Base-by-base conservation (phyloP, 495 filamentous ascomycete genomes). In the Pyrenula aspistea region DNA sequence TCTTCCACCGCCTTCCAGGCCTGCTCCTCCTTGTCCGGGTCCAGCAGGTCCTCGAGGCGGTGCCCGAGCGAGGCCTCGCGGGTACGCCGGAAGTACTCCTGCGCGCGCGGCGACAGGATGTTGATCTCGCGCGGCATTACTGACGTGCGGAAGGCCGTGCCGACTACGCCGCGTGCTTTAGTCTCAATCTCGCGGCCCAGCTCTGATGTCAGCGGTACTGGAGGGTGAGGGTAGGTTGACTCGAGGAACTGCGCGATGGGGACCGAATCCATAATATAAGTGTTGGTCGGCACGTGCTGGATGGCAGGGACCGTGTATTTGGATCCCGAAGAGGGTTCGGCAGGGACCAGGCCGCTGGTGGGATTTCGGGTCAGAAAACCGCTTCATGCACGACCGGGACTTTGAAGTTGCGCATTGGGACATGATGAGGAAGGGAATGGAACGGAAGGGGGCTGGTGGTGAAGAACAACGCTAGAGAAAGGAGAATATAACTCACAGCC, bases 281-380 rank as follows among this genome's bases (percentile, higher is more conserved):
- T 73, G 60, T 70, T 68, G 49, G 59, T 72, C 31, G 68, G 65
- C 12, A 73, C 57, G 62, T 75, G 71, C 2, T 68, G 70, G 62
- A 74, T 73, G 12, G 68, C 59, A 3, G 71, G 71, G 54, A 74
- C 69, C 12, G 70, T 73, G 62, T 71, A 75, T 62, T 67, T 72
- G n/a, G 52, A 53, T 42, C 57, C 62, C 3, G 64, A 55, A 53
- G 61, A 47, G 49, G 60, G 57, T 56, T 63, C 53, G 53, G 51
- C 52, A 15, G 66, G 65, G 23, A 52, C 56, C 2, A 71, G 51
- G 54, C 65, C 62, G 60, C 67, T 71, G 55, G 24, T 54, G n/a
- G n/a, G n/a, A 51, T 49, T 51, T 60, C 47, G 49, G 49, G 55
- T 65, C 24, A 65, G 59, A 48, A 57, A 51, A 57, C 48, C 55